Conservation (phyloP, 2,329 filamentous ascomycete genomes). For the Celoporthe dispersa region DNA sequence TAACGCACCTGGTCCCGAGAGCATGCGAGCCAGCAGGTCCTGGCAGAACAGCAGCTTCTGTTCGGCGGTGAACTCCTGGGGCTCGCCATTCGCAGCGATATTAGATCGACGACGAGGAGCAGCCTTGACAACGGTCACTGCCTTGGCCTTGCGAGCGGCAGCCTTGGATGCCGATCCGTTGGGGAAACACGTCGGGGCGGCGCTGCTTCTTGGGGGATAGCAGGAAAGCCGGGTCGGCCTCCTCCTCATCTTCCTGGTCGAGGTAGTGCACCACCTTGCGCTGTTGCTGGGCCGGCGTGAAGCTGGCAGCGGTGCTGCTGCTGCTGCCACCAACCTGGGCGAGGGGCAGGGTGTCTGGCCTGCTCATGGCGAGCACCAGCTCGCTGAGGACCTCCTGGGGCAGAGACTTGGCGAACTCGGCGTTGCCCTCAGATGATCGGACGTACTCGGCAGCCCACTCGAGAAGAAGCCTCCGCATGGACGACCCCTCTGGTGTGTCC, state of each 20-base stretch:
- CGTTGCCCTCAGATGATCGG: slow-evolving; percentile 57
- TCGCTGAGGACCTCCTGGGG: slow-evolving; percentile 67
- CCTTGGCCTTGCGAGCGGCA: slow-evolving; percentile 22
- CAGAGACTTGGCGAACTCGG: slow-evolving; percentile 63
- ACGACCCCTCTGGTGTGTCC: slow-evolving; percentile 64
- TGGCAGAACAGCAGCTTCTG: slow-evolving; percentile 62
- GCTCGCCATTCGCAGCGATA: slow-evolving; percentile 34
- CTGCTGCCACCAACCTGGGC: slow-evolving; percentile 37
- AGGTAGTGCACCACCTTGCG: slow-evolving; percentile 56
- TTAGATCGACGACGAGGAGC: slow-evolving; percentile 39
- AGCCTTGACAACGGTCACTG: slow-evolving; percentile 34
- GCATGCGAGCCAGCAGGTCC: slow-evolving; percentile 62
- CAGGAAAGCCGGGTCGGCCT: slow-evolving; percentile 37
- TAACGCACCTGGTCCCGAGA: slow-evolving; percentile 61
- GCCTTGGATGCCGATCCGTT: slow-evolving; percentile 32
- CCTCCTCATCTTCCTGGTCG: slow-evolving; percentile 48
- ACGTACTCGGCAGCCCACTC: slow-evolving; percentile 69
- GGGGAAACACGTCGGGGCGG: slow-evolving; percentile 40
- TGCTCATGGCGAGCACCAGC: slow-evolving; percentile 65
- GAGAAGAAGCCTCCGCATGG: slow-evolving; percentile 61
- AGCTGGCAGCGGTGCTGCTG: slow-evolving; percentile 22
- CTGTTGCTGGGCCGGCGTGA: slow-evolving; percentile 29
- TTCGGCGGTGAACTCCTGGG: slow-evolving; percentile 40
- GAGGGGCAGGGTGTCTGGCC: slow-evolving; percentile 48
- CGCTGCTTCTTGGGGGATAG: slow-evolving; percentile 48